phyloP scores from a whole-genome alignment of 1,139 yeast genomes.

The Entelexis sorbosivorans region DNA sequence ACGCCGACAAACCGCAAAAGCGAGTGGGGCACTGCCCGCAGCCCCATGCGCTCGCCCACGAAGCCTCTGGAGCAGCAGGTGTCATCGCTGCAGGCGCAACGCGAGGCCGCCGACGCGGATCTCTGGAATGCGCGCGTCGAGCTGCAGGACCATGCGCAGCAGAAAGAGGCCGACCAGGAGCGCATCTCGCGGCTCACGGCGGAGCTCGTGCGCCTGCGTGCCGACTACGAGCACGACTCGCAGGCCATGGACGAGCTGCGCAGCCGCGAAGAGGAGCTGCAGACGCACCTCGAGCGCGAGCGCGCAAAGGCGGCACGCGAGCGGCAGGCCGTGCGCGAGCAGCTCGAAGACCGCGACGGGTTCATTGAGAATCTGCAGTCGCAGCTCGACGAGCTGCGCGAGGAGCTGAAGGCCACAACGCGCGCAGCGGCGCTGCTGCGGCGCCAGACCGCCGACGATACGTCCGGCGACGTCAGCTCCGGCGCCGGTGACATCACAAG shows the following conservation, averaged over 20 bases:
- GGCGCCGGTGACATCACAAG: conserved; percentile 1
- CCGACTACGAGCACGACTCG: conserved; percentile 44
- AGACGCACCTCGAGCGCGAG: background rate
- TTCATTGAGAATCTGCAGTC: conserved; percentile 11
- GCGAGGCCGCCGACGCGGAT: conserved; percentile 10
- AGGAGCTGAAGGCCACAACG: background rate
- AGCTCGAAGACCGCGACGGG: conserved; percentile 11
- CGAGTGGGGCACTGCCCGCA: conserved; percentile 7
- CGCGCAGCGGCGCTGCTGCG: background rate
- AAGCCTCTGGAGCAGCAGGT: conserved; percentile 13
- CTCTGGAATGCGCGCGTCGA: conserved; percentile 26
- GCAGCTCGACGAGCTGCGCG: conserved; percentile 10
- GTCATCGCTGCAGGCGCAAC: conserved; percentile 12
- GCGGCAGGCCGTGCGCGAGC: conserved; percentile 1
- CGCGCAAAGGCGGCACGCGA: conserved; percentile 4
- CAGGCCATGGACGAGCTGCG: conserved; percentile 35
- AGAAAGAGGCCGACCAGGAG: conserved; percentile 33
- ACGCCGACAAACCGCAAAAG: background rate
- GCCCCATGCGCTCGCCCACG: conserved; percentile 13
- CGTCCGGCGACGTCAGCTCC: background rate
- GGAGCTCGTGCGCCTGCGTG: conserved; percentile 24
- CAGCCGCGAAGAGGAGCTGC: conserved; percentile 29
- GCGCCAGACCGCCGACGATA: background rate
- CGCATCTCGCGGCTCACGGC: conserved; percentile 34
- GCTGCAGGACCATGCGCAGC: conserved; percentile 43